These are phyloP conservation scores for Mortierella polycephala DNA, from an alignment of 371 early-diverging fungal species.

Conservation along the genomic window DNA sequence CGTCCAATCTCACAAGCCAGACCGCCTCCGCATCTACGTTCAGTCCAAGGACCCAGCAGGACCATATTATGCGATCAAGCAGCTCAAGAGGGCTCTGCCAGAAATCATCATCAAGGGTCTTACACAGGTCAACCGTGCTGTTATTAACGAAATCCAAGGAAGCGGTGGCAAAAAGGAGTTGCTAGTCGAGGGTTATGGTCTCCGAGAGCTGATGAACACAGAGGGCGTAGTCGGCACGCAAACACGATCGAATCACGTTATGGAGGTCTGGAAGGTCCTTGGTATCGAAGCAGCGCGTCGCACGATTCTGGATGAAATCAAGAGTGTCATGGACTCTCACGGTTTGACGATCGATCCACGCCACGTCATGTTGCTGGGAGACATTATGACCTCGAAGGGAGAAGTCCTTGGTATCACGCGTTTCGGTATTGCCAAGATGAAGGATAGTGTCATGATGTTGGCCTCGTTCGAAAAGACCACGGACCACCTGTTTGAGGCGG, in stretches of 20 bases:
- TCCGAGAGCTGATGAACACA: constrained; percentile 88
- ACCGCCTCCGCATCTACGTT: constrained; percentile 79
- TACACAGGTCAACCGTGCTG: constrained; percentile 85
- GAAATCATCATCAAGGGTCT: constrained; percentile 86
- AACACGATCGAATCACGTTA: constrained; percentile 93
- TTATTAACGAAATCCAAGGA: constrained; percentile 80
- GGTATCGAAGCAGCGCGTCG: constrained; percentile 99
- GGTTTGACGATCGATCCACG: constrained; percentile 98
- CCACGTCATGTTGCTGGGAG: constrained; percentile 98
- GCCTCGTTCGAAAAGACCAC: constrained; percentile 99
- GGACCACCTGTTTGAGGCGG: constrained; percentile 99
- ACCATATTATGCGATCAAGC: constrained; percentile 80
- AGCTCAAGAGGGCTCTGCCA: constrained; percentile 84
- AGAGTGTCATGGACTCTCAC: constrained; percentile 97
- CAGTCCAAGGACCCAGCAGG: constrained; percentile 70
- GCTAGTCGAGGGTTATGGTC: constrained; percentile 95
- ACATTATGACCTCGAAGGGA: constrained; percentile 98
- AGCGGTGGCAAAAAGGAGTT: constrained; percentile 70
- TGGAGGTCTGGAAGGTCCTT: constrained; percentile 94
- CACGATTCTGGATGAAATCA: constrained; percentile 93
- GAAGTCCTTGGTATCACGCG: constrained; percentile 99
- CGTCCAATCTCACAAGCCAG: constrained; percentile 79
- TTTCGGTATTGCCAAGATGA: constrained; percentile 99
- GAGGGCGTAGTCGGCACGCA: constrained; percentile 85
- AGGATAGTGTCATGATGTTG: constrained; percentile 98